phyloP scores from a whole-genome alignment of 306 rosid genomes.

The Chamaecrista fasciculata region DNA sequence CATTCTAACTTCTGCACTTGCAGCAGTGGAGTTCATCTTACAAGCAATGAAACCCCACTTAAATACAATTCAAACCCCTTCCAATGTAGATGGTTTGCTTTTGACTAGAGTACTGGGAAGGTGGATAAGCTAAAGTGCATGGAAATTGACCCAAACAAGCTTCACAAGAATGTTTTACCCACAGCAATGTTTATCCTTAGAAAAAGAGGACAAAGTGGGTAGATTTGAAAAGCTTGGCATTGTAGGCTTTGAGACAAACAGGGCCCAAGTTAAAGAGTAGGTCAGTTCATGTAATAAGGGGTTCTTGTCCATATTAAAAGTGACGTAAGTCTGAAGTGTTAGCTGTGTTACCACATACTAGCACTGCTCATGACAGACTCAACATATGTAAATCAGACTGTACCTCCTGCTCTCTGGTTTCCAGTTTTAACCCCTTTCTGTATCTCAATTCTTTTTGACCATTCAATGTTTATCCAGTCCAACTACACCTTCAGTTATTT shows the following conservation, averaged over 20 bases:
- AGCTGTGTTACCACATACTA: background rate
- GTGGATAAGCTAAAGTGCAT: too few species aligned
- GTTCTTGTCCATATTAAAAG: background rate
- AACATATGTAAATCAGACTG: background rate
- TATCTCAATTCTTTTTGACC: slow-evolving; percentile 3
- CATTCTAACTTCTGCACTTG: background rate
- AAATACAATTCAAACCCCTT: background rate
- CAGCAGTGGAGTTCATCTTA: background rate
- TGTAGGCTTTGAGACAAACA: background rate
- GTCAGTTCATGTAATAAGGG: background rate
- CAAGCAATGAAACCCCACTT: background rate
- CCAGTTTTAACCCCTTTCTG: background rate
- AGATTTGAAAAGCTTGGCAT: background rate
- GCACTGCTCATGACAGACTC: background rate
- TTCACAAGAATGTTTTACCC: background rate
- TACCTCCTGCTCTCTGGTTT: slow-evolving; percentile 11
- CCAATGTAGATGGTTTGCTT: background rate
- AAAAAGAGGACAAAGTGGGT: background rate
- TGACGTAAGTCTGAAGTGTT: background rate
- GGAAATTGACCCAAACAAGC: background rate
- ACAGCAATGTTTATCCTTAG: background rate
- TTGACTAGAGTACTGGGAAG: background rate
- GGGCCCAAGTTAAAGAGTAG: background rate
- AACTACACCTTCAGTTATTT: slow-evolving; percentile 18
- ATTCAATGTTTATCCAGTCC: slow-evolving; percentile 19